Evolutionary conservation across 2,329 filamentous ascomycete genomes (phyloP).

Genomic region (Epicoccum sorghinum): DNA sequence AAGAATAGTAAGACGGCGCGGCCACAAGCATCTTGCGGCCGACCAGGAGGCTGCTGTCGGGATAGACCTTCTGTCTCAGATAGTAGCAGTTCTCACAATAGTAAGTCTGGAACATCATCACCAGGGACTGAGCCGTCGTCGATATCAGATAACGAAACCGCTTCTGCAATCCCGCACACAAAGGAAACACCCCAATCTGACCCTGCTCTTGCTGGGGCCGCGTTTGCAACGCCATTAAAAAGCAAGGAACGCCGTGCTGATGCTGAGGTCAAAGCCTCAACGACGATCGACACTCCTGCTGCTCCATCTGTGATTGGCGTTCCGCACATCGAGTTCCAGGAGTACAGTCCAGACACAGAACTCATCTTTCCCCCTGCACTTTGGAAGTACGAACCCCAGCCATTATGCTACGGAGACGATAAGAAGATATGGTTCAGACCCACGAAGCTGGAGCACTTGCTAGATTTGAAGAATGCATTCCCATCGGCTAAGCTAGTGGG

Average conservation of each 20-base stretch:
- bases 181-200: slow-evolving; percentile 31
- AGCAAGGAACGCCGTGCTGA: slow-evolving; percentile 36
- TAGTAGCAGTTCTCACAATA: slow-evolving; percentile 35
- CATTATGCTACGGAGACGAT: slow-evolving; percentile 89
- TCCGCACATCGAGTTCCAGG: slow-evolving; percentile 76
- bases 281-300: slow-evolving; percentile 43
- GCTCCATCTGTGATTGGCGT: slow-evolving; percentile 59
- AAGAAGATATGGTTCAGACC: slow-evolving; percentile 91
- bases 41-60: slow-evolving; percentile 47
- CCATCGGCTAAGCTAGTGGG: slow-evolving; percentile 94
- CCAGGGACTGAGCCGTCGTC: slow-evolving; percentile 37
- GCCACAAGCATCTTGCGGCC: slow-evolving; percentile 42
- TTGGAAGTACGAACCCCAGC: slow-evolving; percentile 77
- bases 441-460: slow-evolving; percentile 79
- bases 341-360: slow-evolving; percentile 88
- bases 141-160: slow-evolving; percentile 35
- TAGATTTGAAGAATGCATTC: slow-evolving; percentile 84
- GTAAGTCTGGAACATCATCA: slow-evolving; percentile 36
- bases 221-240: slow-evolving; percentile 45
- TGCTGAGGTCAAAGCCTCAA: slow-evolving; percentile 59
- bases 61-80: slow-evolving; percentile 34
- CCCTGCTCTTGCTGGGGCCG: slow-evolving; percentile 34
- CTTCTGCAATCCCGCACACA: slow-evolving; percentile 32
- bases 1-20: slow-evolving; percentile 31
- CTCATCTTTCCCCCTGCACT: slow-evolving; percentile 89